A percentile compares a stretch with the other conserved stretches of the same genome.
Conservation (phyloP, 306 rosid species). For the Begonia masoniana region DNA sequence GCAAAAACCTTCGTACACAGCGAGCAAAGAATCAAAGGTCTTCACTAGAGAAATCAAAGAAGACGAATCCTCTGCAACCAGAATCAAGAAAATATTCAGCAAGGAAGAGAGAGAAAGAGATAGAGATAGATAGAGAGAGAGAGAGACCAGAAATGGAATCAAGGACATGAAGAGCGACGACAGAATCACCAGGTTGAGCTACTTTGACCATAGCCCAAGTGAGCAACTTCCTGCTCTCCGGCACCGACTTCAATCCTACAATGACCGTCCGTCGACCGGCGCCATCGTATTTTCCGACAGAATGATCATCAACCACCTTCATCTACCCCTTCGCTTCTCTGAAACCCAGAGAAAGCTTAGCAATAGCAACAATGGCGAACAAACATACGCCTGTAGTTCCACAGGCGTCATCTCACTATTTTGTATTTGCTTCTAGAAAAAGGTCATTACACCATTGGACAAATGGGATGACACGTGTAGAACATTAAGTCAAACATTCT, state of each 20-base stretch:
- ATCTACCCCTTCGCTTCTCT: slow-evolving; percentile 1
- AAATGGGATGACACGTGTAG: too few species aligned
- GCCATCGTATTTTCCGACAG: not conserved
- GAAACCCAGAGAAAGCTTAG: too few species aligned
- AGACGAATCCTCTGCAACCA: slow-evolving; percentile 46
- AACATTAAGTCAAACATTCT: too few species aligned
- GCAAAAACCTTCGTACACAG: slow-evolving; percentile 89
- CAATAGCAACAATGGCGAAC: too few species aligned
- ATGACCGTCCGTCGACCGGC: slow-evolving; percentile 30
- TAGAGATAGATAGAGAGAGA: slow-evolving; percentile 1
- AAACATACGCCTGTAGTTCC: too few species aligned
- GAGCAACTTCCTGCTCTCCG: slow-evolving; percentile 61
- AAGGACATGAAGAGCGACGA: slow-evolving; percentile 77
- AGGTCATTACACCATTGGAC: too few species aligned
- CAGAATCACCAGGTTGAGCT: slow-evolving; percentile 73
- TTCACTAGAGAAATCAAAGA: slow-evolving; percentile 60
- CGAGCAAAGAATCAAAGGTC: slow-evolving; percentile 64
- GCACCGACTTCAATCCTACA: slow-evolving; percentile 64
- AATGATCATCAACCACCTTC: slow-evolving; percentile 26
- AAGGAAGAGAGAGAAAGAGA: slow-evolving; percentile 2
- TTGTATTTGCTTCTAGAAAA: too few species aligned
- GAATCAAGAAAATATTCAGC: slow-evolving; percentile 1
- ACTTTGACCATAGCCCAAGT: slow-evolving; percentile 96
- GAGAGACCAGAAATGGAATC: slow-evolving; percentile 32
- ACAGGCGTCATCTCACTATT: too few species aligned